These are phyloP conservation scores for Phialophora tarda DNA, from an alignment of 2,329 filamentous ascomycete genomes.

Conservation along the genomic window DNA sequence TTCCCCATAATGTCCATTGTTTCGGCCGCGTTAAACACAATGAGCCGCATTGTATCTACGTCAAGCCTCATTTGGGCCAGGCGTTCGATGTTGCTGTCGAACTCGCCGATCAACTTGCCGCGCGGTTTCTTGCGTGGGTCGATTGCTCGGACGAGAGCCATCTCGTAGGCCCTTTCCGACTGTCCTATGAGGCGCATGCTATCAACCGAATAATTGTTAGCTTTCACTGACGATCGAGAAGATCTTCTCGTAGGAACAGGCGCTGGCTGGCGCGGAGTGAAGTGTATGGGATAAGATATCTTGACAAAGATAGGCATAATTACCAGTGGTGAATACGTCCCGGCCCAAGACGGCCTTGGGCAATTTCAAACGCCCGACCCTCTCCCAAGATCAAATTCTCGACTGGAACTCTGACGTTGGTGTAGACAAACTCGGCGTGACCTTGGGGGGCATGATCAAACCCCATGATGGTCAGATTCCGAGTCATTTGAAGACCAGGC, in stretches of 20 bases:
- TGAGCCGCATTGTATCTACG: conserved; percentile 49
- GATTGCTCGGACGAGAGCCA: conserved; percentile 85
- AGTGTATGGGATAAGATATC: no score
- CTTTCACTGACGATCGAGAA: no score
- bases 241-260: no score
- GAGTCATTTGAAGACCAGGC: conserved; percentile 79
- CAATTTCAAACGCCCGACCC: conserved; percentile 87
- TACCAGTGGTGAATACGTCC: conserved; percentile 81
- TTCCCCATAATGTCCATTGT: conserved; percentile 85
- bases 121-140: conserved; percentile 82
- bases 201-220: neutral
- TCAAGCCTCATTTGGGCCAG: conserved; percentile 72
- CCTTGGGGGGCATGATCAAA: conserved; percentile 83
- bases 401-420: conserved; percentile 78
- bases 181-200: conserved; percentile 81
- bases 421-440: conserved; percentile 81
- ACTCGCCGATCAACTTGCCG: conserved; percentile 77
- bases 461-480: conserved; percentile 84
- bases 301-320: neutral
- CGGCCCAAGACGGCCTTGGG: conserved; percentile 84
- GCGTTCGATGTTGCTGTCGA: conserved; percentile 86
- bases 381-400: conserved; percentile 75
- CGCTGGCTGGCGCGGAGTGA: no score
- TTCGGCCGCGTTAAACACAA: conserved; percentile 85
- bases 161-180: conserved; percentile 81